A percentile compares a stretch with the other conserved stretches of the same genome.
phyloP scores from a whole-genome alignment of 2,329 filamentous ascomycete genomes.

The Ascochyta fabae region DNA sequence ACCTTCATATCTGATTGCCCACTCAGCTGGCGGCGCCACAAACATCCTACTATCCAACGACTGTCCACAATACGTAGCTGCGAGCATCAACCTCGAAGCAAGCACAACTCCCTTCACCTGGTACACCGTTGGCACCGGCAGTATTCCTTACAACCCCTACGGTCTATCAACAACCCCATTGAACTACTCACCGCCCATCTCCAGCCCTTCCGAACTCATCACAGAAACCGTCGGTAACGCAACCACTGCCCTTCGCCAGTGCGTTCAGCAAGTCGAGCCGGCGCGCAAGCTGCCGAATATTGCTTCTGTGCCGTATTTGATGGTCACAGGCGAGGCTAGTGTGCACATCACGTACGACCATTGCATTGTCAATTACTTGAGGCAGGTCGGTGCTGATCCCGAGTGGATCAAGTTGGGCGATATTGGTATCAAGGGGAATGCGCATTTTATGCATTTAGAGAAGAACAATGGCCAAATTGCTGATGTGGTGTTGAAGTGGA shows the following conservation, averaged over 20 bases:
- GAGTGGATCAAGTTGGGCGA: slow-evolving; percentile 54
- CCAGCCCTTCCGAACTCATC: no score
- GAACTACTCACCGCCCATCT: not conserved
- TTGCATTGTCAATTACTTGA: slow-evolving; percentile 30
- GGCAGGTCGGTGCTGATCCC: slow-evolving; percentile 53
- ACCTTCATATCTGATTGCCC: slow-evolving; percentile 12
- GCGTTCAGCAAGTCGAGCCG: slow-evolving; percentile 22
- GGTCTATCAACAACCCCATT: slow-evolving; percentile 10
- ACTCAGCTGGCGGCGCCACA: slow-evolving; percentile 17
- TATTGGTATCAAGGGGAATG: slow-evolving; percentile 58
- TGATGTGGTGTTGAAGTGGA: slow-evolving; percentile 49
- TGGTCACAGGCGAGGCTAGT: slow-evolving; percentile 33
- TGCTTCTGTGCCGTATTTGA: slow-evolving; percentile 34
- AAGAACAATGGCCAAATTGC: slow-evolving; percentile 57
- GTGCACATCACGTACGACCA: slow-evolving; percentile 38
- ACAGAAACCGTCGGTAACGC: no score
- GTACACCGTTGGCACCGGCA: slow-evolving; percentile 11
- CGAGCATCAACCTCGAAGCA: slow-evolving; percentile 21
- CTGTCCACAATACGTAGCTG: slow-evolving; percentile 16
- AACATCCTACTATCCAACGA: slow-evolving; percentile 22
- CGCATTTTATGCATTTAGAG: slow-evolving; percentile 62
- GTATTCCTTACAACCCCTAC: slow-evolving; percentile 7
- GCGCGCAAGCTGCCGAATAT: slow-evolving; percentile 31
- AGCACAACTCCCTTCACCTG: slow-evolving; percentile 12
- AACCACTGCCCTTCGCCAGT: no score